Evolutionary conservation across 495 filamentous ascomycete genomes (phyloP).

Genomic region (Tuber melanosporum): DNA sequence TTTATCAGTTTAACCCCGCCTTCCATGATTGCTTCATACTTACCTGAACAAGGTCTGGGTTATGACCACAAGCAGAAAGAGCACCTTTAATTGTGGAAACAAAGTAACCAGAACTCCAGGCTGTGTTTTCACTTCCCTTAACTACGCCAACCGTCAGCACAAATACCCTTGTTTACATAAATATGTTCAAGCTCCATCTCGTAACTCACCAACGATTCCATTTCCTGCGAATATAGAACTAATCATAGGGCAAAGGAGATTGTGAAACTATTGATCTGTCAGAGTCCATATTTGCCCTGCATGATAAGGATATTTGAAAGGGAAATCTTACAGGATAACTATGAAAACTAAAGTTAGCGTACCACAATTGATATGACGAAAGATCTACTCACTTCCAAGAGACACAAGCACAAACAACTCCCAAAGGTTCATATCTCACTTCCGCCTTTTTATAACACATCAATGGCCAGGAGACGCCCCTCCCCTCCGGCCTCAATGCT

Average conservation of each 20-base stretch:
- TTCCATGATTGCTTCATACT: neutral
- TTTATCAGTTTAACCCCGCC: neutral
- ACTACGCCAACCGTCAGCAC: slow-evolving; percentile 44
- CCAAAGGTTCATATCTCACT: slow-evolving; percentile 85
- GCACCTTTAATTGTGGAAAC: slow-evolving; percentile 68
- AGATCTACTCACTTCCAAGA: slow-evolving; percentile 76
- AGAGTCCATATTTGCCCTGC: neutral
- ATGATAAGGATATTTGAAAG: neutral
- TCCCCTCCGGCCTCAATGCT: slow-evolving; percentile 61
- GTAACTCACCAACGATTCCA: slow-evolving; percentile 54
- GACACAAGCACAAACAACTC: slow-evolving; percentile 83
- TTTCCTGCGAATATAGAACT: slow-evolving; percentile 90
- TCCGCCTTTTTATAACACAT: slow-evolving; percentile 95
- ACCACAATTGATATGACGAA: neutral
- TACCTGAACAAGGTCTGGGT: slow-evolving; percentile 70
- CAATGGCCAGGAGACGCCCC: slow-evolving; percentile 74
- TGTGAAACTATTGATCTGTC: slow-evolving; percentile 67
- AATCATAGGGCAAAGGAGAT: slow-evolving; percentile 85
- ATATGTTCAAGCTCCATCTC: neutral
- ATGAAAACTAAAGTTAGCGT: neutral
- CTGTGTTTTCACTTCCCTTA: slow-evolving; percentile 88
- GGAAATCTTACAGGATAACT: slow-evolving; percentile 45
- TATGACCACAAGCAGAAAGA: slow-evolving; percentile 74
- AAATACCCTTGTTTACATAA: neutral
- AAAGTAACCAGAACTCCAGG: slow-evolving; percentile 82